phyloP scores from a whole-genome alignment of 371 early-diverging fungal species.

The Actinomortierella ambigua region DNA sequence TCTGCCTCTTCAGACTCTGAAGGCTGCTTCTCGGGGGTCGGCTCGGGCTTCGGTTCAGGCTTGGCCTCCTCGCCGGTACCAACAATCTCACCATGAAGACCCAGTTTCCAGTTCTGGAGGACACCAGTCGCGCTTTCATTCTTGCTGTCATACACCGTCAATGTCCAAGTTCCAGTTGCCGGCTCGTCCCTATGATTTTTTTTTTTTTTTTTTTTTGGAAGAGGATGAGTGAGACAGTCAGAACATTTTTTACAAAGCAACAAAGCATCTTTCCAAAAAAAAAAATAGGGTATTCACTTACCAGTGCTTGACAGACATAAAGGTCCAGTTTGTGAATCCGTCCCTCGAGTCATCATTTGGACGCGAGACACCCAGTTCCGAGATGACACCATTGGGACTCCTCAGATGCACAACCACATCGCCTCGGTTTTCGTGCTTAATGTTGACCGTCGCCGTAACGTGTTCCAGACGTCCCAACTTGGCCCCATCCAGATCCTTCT shows the following conservation, averaged over 20 bases:
- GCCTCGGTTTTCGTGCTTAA: constrained; percentile 80
- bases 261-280: background rate
- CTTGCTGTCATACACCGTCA: constrained; percentile 65
- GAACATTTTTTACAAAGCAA: constrained; percentile 3
- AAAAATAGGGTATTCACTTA: constrained; percentile 35
- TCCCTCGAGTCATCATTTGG: constrained; percentile 61
- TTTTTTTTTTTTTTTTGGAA: background rate
- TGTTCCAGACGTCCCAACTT: constrained; percentile 76
- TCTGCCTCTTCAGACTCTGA: constrained; percentile 4
- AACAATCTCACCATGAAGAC: constrained; percentile 69
- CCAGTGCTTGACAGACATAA: constrained; percentile 97
- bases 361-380: constrained; percentile 69
- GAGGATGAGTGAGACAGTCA: background rate
- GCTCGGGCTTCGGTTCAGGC: constrained; percentile 3
- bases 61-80: constrained; percentile 10
- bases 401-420: constrained; percentile 78
- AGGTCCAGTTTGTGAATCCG: constrained; percentile 95
- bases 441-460: constrained; percentile 80
- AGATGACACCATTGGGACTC: constrained; percentile 73
- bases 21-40: constrained; percentile 6
- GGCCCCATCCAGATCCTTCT: constrained; percentile 49
- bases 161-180: constrained; percentile 83
- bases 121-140: constrained; percentile 53
- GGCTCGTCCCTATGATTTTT: constrained; percentile 75
- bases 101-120: constrained; percentile 69